Percentiles rank a stretch among this genome's conserved stretches.
Evolutionary conservation across 805 yeast genomes (phyloP).

Genomic region (Scheffersomyces stipitis): DNA sequence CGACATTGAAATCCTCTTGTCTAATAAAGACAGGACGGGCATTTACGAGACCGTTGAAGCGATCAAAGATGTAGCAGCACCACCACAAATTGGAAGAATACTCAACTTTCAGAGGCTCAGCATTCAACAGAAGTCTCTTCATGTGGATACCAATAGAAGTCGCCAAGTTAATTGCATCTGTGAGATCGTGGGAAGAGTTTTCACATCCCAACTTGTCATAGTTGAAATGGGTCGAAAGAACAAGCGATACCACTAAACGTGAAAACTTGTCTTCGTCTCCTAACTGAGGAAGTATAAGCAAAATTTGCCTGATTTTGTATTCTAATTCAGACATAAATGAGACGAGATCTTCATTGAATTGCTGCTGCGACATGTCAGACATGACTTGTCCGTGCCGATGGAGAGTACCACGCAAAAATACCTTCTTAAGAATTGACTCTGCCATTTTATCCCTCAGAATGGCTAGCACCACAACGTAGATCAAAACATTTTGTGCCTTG

Average conservation of each 20-base stretch:
- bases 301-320: constrained; percentile 32
- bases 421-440: constrained; percentile 21
- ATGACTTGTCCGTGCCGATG: constrained; percentile 1
- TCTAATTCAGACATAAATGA: constrained; percentile 25
- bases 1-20: constrained; percentile 33
- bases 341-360: constrained; percentile 10
- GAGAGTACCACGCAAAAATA: constrained; percentile 14
- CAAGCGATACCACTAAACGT: constrained; percentile 19
- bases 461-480: constrained; percentile 29
- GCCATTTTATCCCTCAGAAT: constrained; percentile 27
- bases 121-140: constrained; percentile 14
- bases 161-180: constrained; percentile 27
- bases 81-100: constrained; percentile 33
- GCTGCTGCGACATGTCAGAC: constrained; percentile 1
- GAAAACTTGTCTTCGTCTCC: constrained; percentile 32
- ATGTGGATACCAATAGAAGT: constrained; percentile 26
- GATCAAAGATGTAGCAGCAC: constrained; percentile 31
- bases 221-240: constrained; percentile 26
- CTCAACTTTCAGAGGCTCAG: constrained; percentile 7
- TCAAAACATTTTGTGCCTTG: constrained; percentile 18
- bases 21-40: constrained; percentile 26
- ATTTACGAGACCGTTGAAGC: constrained; percentile 30
- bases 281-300: constrained; percentile 25
- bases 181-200: constrained; percentile 28
- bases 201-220: constrained; percentile 29